Evolutionary conservation across 2,329 filamentous ascomycete species (phyloP).

Genomic region (Aureobasidium zeae): DNA sequence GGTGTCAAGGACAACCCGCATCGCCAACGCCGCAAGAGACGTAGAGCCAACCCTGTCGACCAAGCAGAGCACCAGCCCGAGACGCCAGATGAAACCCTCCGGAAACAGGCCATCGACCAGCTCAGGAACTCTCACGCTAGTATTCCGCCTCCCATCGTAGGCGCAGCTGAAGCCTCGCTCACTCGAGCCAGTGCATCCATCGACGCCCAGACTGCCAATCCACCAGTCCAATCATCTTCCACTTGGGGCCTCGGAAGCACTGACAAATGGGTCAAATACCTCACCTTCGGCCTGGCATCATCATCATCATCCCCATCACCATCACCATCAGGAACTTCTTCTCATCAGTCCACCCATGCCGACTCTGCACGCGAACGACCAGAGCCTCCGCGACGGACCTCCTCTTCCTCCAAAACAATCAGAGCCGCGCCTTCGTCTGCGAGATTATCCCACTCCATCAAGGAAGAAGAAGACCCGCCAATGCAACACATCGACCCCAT

Average conservation of each 20-base stretch:
- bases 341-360: too few relatives aligned
- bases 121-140: slow-evolving; percentile 23
- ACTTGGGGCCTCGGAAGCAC: slow-evolving; percentile 32
- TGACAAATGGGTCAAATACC: slow-evolving; percentile 42
- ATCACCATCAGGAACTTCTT: too few relatives aligned
- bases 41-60: slow-evolving; percentile 26
- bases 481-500: slow-evolving; percentile 27
- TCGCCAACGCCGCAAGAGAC: slow-evolving; percentile 48
- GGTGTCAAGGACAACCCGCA: slow-evolving; percentile 72
- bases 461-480: slow-evolving; percentile 18
- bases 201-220: slow-evolving; percentile 22
- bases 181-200: slow-evolving; percentile 33
- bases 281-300: slow-evolving; percentile 37
- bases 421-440: slow-evolving; percentile 11
- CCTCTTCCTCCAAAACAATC: slow-evolving; percentile 21
- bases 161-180: slow-evolving; percentile 36
- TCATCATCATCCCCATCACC: too few relatives aligned
- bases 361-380: too few relatives aligned
- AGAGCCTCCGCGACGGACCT: slow-evolving; percentile 19
- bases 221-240: slow-evolving; percentile 17
- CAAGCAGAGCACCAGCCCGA: not conserved
- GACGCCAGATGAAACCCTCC: not conserved
- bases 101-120: not conserved
- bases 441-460: slow-evolving; percentile 12
- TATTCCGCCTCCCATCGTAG: slow-evolving; percentile 41